These are phyloP conservation scores for Sanghuangporus weigelae DNA, from an alignment of 1,284 basidiomycete species.

Conservation along the genomic window DNA sequence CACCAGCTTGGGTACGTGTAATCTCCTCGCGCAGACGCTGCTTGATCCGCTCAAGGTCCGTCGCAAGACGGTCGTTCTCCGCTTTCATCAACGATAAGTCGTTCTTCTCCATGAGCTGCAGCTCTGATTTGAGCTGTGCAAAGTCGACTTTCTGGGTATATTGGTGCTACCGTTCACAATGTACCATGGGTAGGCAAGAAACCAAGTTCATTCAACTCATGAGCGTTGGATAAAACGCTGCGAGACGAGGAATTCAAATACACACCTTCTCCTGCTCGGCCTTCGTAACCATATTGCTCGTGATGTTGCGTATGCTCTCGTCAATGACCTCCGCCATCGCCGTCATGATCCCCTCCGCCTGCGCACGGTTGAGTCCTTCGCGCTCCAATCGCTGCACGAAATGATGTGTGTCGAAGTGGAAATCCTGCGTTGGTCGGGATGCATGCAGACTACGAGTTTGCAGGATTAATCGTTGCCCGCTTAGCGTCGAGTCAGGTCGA, in stretches of 20 bases:
- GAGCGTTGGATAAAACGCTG: neutral
- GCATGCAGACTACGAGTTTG: constrained; percentile 4
- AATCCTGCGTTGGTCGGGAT: constrained; percentile 29
- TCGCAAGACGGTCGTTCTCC: constrained; percentile 88
- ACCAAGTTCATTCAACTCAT: neutral
- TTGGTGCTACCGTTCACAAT: constrained; percentile 55
- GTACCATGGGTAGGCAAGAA: neutral
- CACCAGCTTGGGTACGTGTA: constrained; percentile 89
- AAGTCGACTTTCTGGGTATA: constrained; percentile 98
- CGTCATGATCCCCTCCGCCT: constrained; percentile 93
- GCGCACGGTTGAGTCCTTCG: constrained; percentile 81
- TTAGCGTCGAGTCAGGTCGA: too few relatives aligned
- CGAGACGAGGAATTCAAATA: neutral
- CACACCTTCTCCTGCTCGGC: constrained; percentile 89
- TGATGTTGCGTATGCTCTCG: constrained; percentile 92
- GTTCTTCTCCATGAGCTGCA: constrained; percentile 96
- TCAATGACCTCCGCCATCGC: constrained; percentile 94
- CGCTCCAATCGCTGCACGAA: constrained; percentile 86
- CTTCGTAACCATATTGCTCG: constrained; percentile 89
- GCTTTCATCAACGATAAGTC: constrained; percentile 94
- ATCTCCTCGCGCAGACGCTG: constrained; percentile 91
- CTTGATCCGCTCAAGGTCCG: constrained; percentile 95
- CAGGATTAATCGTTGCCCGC: neutral
- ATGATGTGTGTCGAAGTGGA: constrained; percentile 93
- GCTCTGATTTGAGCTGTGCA: constrained; percentile 92